phyloP scores from a whole-genome alignment of 768 basidiomycete genomes.

The Serendipita vermifera region DNA sequence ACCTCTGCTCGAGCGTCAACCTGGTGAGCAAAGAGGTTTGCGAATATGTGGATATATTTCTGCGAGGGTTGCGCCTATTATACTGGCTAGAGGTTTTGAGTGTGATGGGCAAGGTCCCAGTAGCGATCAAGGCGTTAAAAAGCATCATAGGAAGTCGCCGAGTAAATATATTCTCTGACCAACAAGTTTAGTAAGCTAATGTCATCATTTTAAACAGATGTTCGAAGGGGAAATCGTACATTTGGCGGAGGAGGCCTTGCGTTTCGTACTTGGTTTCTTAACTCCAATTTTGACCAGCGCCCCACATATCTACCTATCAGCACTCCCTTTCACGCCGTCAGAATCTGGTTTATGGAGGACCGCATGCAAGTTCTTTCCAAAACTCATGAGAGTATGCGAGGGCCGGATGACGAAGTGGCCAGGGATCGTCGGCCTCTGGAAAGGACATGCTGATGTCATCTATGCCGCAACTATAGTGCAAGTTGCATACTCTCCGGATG shows the following conservation, averaged over 20 bases:
- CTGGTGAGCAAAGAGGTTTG: neutral
- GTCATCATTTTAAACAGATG: neutral
- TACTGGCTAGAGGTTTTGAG: neutral
- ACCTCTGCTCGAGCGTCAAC: neutral
- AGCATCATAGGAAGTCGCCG: neutral
- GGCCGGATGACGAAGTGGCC: neutral
- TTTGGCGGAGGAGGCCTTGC: neutral
- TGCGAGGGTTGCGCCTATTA: neutral
- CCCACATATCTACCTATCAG: neutral
- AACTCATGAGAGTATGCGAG: neutral
- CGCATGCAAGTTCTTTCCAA: neutral
- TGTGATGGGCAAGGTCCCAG: neutral
- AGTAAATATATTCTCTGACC: neutral
- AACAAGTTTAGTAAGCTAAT: neutral
- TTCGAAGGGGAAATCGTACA: neutral
- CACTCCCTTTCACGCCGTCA: neutral
- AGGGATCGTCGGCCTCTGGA: neutral
- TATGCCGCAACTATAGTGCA: too few relatives aligned
- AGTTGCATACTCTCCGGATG: neutral
- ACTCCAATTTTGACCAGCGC: neutral
- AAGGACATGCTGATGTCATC: neutral
- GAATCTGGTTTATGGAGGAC: neutral
- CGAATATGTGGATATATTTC: neutral
- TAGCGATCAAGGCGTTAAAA: neutral
- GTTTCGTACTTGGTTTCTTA: neutral